phyloP scores from a whole-genome alignment of 1,139 yeast genomes.

The Arxiozyma telluris region DNA sequence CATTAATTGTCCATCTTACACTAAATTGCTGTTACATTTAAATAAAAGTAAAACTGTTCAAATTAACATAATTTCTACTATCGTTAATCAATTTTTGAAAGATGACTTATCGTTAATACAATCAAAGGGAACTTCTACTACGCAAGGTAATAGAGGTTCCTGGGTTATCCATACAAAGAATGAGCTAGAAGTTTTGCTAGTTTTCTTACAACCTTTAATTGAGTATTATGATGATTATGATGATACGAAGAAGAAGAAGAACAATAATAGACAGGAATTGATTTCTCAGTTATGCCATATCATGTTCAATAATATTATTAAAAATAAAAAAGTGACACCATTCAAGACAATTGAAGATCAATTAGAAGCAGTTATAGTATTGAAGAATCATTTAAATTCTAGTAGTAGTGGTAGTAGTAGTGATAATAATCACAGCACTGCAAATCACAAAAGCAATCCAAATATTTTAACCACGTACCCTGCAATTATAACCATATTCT shows the following conservation, averaged over 20 bases:
- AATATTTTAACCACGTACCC: constrained; percentile 65
- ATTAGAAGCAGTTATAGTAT: constrained; percentile 42
- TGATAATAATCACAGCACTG: neutral
- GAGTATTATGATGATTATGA: neutral
- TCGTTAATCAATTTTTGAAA: constrained; percentile 10
- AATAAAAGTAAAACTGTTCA: constrained; percentile 10
- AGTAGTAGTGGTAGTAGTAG: neutral
- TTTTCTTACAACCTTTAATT: constrained; percentile 16
- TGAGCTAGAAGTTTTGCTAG: constrained; percentile 22
- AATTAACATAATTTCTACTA: constrained; percentile 12
- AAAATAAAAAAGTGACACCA: constrained; percentile 6
- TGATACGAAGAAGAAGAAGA: neutral
- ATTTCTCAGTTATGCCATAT: constrained; percentile 46
- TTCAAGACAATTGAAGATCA: constrained; percentile 40
- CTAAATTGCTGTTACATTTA: constrained; percentile 17
- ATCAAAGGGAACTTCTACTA: neutral
- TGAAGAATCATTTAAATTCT: constrained; percentile 44
- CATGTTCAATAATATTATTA: constrained; percentile 13
- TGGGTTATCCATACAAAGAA: constrained; percentile 11
- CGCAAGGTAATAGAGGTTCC: neutral
- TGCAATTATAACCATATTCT: constrained; percentile 52
- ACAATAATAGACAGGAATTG: constrained; percentile 42
- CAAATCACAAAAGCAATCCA: constrained; percentile 36
- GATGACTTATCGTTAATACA: neutral
- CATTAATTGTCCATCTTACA: constrained; percentile 19